A percentile compares a stretch with the other conserved stretches of the same genome.
phyloP scores from a whole-genome alignment of 2,329 filamentous ascomycete species.

The Saccharata proteae region DNA sequence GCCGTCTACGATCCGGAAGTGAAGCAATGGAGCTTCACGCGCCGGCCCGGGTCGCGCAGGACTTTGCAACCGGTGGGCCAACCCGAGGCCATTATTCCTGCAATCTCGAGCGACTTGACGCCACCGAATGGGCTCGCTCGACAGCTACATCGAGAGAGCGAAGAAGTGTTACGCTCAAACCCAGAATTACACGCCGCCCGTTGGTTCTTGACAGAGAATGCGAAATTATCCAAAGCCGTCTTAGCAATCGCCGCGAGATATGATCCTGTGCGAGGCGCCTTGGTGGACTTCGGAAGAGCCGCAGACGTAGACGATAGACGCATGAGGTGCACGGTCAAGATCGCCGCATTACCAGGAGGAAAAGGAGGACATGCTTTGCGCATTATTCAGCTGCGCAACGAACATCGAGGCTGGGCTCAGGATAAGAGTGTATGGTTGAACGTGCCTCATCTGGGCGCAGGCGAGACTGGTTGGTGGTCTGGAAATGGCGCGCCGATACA shows the following conservation, averaged over 20 bases:
- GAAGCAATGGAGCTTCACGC: conserved; percentile 37
- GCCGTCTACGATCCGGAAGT: conserved; percentile 36
- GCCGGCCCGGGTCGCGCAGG: conserved; percentile 16
- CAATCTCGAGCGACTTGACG: background rate
- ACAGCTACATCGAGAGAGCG: conserved; percentile 11
- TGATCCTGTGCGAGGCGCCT: conserved; percentile 27
- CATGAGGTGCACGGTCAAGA: conserved; percentile 14
- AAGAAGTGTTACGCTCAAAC: conserved; percentile 12
- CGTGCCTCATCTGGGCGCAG: conserved; percentile 28
- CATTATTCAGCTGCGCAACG: conserved; percentile 38
- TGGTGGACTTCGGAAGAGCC: conserved; percentile 48
- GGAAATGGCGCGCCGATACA: conserved; percentile 41
- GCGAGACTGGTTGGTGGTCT: conserved; percentile 44
- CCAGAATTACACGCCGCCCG: conserved; percentile 17
- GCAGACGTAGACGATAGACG: conserved; percentile 28
- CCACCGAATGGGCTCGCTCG: conserved; percentile 3
- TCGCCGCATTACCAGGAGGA: conserved; percentile 22
- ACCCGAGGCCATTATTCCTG: background rate
- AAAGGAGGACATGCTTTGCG: conserved; percentile 45
- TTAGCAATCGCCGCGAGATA: conserved; percentile 19
- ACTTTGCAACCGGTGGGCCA: conserved; percentile 9
- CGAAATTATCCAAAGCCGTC: conserved; percentile 20
- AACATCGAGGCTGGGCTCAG: conserved; percentile 43
- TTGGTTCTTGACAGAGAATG: conserved; percentile 15
- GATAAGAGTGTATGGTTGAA: conserved; percentile 36